Percentiles rank a stretch among this genome's conserved stretches.
Evolutionary conservation across 495 filamentous ascomycete species (phyloP).

Genomic region (Darksidea phi): DNA sequence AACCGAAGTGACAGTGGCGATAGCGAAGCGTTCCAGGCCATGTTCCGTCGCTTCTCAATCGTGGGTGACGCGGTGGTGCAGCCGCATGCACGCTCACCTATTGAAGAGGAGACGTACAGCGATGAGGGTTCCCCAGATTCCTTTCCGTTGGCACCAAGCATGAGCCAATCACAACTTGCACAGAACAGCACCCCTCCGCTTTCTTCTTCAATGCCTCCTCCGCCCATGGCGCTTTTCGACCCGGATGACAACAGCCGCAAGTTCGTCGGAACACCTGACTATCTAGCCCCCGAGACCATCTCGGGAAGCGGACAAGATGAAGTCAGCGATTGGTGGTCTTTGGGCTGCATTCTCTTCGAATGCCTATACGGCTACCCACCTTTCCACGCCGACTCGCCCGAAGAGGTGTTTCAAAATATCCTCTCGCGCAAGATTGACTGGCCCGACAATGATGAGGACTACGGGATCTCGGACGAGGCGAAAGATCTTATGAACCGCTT

Average conservation of each 20-base stretch:
- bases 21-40: slow-evolving; percentile 77
- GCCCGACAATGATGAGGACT: slow-evolving; percentile 66
- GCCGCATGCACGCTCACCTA: slow-evolving; percentile 48
- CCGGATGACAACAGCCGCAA: slow-evolving; percentile 88
- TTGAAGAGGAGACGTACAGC: slow-evolving; percentile 70
- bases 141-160: slow-evolving; percentile 59
- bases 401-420: slow-evolving; percentile 96
- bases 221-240: slow-evolving; percentile 93
- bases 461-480: slow-evolving; percentile 69
- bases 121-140: slow-evolving; percentile 70
- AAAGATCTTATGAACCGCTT: slow-evolving; percentile 91
- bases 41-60: slow-evolving; percentile 81
- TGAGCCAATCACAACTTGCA: slow-evolving; percentile 42
- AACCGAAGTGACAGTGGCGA: slow-evolving; percentile 90
- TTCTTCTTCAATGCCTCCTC: slow-evolving; percentile 75
- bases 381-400: slow-evolving; percentile 86
- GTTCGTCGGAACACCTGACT: slow-evolving; percentile 97
- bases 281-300: slow-evolving; percentile 95
- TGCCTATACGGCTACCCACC: slow-evolving; percentile 91
- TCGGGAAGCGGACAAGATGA: slow-evolving; percentile 93
- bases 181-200: slow-evolving; percentile 62
- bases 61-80: slow-evolving; percentile 56
- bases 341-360: slow-evolving; percentile 96
- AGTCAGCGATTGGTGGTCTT: slow-evolving; percentile 98
- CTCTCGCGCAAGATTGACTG: slow-evolving; percentile 83